Base-by-base conservation (phyloP, 495 filamentous ascomycete species). In the Filosporella fistucella region DNA sequence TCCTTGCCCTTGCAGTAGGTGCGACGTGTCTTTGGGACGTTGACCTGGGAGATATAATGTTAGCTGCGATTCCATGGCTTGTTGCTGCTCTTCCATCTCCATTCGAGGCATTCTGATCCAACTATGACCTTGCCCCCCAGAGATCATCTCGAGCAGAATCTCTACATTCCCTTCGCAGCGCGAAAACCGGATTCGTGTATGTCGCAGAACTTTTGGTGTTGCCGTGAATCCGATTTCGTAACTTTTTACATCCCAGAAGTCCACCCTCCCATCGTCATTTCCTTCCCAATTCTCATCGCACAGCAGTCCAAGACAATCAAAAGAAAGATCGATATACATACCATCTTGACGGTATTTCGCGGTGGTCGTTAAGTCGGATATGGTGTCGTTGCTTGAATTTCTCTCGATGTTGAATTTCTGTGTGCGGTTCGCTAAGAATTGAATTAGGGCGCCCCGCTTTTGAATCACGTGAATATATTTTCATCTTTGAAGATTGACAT, bases 1-100 rank as follows among this genome's bases (percentile, higher is more conserved):
- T 85, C 78, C 74, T 82, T 89, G 78, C 83, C 84, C 78, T 93
- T 93, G 89, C 91, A 97, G 80, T 87, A 91, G 66, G 87, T 91
- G 70, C 85, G 82, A 61, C 88, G 82, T 65, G 89, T 91, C 74
- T 94, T 93, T 52, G 89, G 88, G 65, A 91, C 77, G 81, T 88
- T 90, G 69, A 89, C 86, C 85, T 91, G 55, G 56, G 59, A 49
- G 45, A 49, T 55, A 49, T 40, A 23, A 16, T 24, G 47, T 57
- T 42, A 57, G 58, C 54, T 40, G 47, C 23, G 7, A 33, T 41
- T 29, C 26, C 18, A n/a, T 29, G 4, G 18, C 12, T 8, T 38
- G 6, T 18, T 16, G 6, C 14, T 34, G 35, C 44, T 42, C 12
- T 30, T 21, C 30, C 32, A 34, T 36, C 22, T 36, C 20, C 9